These are phyloP conservation scores for Cucumis cinereus DNA, from an alignment of 306 rosid genomes.

Conservation along the genomic window DNA sequence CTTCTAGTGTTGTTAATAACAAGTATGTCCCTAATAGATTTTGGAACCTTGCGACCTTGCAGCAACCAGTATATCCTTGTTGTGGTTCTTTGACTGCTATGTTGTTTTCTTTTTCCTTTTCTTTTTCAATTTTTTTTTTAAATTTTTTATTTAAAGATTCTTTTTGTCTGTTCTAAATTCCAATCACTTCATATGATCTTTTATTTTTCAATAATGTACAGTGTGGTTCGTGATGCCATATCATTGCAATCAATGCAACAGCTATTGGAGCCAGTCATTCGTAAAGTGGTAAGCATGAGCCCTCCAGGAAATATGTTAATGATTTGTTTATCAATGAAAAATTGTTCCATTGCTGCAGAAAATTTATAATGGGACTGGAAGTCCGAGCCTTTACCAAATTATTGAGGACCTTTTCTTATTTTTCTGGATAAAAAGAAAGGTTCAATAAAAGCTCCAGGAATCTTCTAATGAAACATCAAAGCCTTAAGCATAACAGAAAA, in stretches of 20 bases:
- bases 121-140: not conserved
- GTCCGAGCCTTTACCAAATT: not conserved
- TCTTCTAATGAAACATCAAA: not conserved
- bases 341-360: not conserved
- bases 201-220: constrained; percentile 12
- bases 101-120: too few relatives aligned
- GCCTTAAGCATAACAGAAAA: not conserved
- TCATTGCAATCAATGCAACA: constrained; percentile 42
- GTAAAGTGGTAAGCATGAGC: constrained; percentile 56
- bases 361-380: not conserved
- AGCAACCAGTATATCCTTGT: not conserved
- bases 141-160: not conserved
- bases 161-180: not conserved
- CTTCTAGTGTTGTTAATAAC: not conserved
- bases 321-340: not conserved
- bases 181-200: not conserved
- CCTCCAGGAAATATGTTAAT: not conserved
- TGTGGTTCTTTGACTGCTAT: not conserved
- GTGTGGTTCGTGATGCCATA: constrained; percentile 68
- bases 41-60: not conserved
- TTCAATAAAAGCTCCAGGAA: not conserved
- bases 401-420: not conserved
- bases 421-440: not conserved
- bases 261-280: constrained; percentile 74
- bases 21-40: not conserved